Evolutionary conservation across 225 moss, liverwort and hornwort species (phyloP).

Genomic region (Pseudoscleropodium purum): DNA sequence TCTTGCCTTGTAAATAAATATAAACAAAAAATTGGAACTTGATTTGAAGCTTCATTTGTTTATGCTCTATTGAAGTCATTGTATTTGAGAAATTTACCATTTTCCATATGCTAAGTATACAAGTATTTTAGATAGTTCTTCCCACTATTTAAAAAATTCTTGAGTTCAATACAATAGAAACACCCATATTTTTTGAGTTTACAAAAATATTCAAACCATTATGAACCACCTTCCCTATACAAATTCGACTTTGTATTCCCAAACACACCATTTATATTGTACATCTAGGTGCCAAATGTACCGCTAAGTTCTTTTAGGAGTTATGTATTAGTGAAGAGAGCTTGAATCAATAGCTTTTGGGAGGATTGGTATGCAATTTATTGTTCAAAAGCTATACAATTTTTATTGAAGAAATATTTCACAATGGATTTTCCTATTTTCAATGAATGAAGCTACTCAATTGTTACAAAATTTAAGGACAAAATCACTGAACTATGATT

Average conservation of each 20-base stretch:
- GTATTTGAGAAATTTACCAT: background rate
- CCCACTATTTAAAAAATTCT: background rate
- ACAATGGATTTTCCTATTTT: background rate
- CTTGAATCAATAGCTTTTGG: background rate
- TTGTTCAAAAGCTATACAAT: background rate
- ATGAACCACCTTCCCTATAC: background rate
- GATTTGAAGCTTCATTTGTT: background rate
- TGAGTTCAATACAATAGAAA: background rate
- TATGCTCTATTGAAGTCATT: background rate
- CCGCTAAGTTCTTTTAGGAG: background rate
- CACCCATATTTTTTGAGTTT: background rate
- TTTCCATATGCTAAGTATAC: background rate
- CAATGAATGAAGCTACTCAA: background rate
- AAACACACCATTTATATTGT: background rate
- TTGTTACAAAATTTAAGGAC: background rate
- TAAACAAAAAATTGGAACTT: background rate
- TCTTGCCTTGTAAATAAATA: background rate
- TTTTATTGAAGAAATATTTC: background rate
- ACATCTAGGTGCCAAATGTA: too few relatives aligned
- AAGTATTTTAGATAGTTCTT: background rate
- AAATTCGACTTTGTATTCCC: background rate
- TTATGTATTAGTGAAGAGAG: background rate
- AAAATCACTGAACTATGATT: fast-evolving
- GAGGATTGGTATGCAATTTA: too few relatives aligned
- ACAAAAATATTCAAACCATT: background rate